Base-by-base conservation (phyloP, 2,329 filamentous ascomycete genomes). In the Claviceps arundinis region DNA sequence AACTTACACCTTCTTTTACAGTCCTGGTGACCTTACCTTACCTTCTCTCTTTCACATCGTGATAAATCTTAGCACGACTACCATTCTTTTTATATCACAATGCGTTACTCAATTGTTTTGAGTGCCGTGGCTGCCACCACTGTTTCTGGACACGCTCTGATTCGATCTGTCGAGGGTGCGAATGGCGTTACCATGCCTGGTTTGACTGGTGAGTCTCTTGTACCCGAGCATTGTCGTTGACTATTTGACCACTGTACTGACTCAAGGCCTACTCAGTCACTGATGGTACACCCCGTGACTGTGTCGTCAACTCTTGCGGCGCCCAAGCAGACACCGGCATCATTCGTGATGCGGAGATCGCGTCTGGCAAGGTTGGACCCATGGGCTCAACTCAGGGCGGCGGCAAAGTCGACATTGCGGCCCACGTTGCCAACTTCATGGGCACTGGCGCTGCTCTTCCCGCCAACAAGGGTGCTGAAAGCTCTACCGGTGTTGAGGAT, bases 401-500 rank as follows among this genome's bases (percentile, higher is more conserved):
- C 2, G 52, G 52, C 26, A 43, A 34, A 13, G 47, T 50, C 47
- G 41, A 54, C 4, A 16, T 50, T 2, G 52, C 51, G 8, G 52
- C 50, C 19, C 38, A 54, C 47, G 17, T 37, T 9, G 19, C 14
- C 47, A 5, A 60, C 8, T 54, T 48, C 42, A 54, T 54, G 52
- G 52, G 52, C 3, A 34, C 47, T 1, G 44, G 52, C 5, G 37
- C 22, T 22, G 46, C 46, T 3, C 37, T 37, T 7, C 7, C 37
- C 19, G 9, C 37, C 41, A 37, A 37, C 5, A 24, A 48, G 24
- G 38, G 48, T 8, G 24, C 34, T 11, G 9, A 41, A 16, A 30
- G 60, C 37, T 65, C 68, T 30, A 62, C 62, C 7, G 71, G 72
- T 19, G 65, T 68, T n/a, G 70, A 72, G 64, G 68, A 73, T 52